phyloP scores from a whole-genome alignment of 2,329 filamentous ascomycete genomes.

The Diaporthe nobilis region DNA sequence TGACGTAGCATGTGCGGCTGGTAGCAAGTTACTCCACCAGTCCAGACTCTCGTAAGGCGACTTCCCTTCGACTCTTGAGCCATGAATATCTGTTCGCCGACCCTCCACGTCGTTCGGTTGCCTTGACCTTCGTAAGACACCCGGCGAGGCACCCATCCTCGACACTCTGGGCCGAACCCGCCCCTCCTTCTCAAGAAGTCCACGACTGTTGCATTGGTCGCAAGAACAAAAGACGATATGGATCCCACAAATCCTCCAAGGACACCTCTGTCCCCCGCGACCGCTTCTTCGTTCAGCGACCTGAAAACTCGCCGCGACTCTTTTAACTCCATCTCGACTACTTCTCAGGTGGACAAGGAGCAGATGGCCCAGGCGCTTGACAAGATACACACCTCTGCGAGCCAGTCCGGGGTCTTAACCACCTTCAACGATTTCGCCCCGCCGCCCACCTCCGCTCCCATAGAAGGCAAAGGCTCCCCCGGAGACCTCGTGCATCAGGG shows the following conservation, averaged over 20 bases:
- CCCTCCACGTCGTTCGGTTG: slow-evolving; percentile 26
- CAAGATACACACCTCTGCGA: slow-evolving; percentile 91
- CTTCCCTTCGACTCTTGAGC: background rate
- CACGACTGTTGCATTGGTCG: background rate
- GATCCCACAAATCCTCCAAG: slow-evolving; percentile 40
- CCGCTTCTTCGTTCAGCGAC: slow-evolving; percentile 47
- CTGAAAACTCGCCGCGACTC: slow-evolving; percentile 56
- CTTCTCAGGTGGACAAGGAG: slow-evolving; percentile 75
- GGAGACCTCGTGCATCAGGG: slow-evolving; percentile 87
- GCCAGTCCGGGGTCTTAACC: slow-evolving; percentile 85
- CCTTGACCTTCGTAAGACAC: slow-evolving; percentile 24
- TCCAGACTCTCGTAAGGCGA: background rate
- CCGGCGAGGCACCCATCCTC: slow-evolving; percentile 16
- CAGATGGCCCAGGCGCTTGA: slow-evolving; percentile 84
- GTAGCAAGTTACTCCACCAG: background rate
- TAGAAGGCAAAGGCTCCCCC: slow-evolving; percentile 78
- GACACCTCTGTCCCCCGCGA: slow-evolving; percentile 53
- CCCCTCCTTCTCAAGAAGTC: background rate
- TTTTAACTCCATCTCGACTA: slow-evolving; percentile 59
- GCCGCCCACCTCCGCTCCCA: slow-evolving; percentile 70
- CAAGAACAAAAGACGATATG: slow-evolving; percentile 26
- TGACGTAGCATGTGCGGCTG: slow-evolving; percentile 13
- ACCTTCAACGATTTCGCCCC: slow-evolving; percentile 94
- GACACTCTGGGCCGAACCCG: slow-evolving; percentile 2
- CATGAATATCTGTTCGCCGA: slow-evolving; percentile 35